Evolutionary conservation across 331 rosid species (phyloP), one percentile per base, ranked within the genome.

Genomic region (Dryas integrifolia): DNA sequence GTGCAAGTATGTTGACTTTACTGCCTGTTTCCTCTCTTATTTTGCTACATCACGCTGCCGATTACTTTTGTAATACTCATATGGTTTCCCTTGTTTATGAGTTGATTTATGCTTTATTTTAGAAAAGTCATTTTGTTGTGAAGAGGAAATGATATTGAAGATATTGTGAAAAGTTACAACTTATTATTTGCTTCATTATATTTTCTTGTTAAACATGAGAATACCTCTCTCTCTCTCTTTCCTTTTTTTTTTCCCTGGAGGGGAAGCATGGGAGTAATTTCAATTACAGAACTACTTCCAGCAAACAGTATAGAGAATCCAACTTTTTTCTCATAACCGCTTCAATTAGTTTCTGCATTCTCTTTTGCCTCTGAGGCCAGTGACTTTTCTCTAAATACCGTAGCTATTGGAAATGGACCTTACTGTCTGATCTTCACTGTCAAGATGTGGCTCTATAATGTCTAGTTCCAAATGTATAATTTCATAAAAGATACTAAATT

Each of bases 1-100:
- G 77, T 94, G 68, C 98, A 94, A 89, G 98, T 88, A 52, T 76
- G 70, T 65, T 62, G 16, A 60, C 56, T 68, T 35, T 43, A 26
- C 55, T 64, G 40, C 26, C 52, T 82, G 56, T 73, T 45, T 69
- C 77, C n/a, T 52, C 52, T 5, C 52, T 39, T 76, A 55, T 40
- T 52, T 53, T 21, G 40, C 58, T 14, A 2, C 58, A 18, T 77
- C 14, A 46, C 35, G 18, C 38, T 56, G 68, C 55, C n/a, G 39
- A 14, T 46, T 30, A 35, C 9, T 71, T 48, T 13, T 58, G 49
- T 55, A 46, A 65, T 56, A 30, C 38, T 43, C 44, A 18, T 39
- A 11, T 44, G 15, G 46, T 12, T 70, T 55, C 52, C 16, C n/a
- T 10, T 5, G 15, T 48, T 52, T 59, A 46, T 48, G 7, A 21